A percentile compares a stretch with the other conserved stretches of the same genome.
Evolutionary conservation across 768 basidiomycete genomes (phyloP).

Genomic region (Ramaria rubella): DNA sequence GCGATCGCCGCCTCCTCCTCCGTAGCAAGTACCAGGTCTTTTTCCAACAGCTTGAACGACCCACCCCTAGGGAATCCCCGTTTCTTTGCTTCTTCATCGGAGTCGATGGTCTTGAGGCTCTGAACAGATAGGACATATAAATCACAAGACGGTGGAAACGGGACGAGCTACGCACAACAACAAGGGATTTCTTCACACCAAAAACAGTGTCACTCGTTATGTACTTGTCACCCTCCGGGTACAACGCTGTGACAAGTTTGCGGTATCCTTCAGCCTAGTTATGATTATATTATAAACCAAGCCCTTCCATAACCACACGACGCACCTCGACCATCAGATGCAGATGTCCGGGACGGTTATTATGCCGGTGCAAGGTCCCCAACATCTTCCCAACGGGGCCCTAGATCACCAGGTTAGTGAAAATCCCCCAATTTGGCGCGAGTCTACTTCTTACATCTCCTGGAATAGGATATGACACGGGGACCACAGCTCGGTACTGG

Average conservation of each 20-base stretch:
- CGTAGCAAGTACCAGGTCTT: constrained; percentile 41
- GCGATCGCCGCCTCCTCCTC: constrained; percentile 34
- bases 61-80: constrained; percentile 45
- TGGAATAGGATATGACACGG: constrained; percentile 69
- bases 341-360: constrained; percentile 73
- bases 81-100: constrained; percentile 46
- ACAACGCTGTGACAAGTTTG: constrained; percentile 67
- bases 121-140: constrained; percentile 28
- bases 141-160: neutral
- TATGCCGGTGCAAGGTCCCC: constrained; percentile 52
- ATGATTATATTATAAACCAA: neutral
- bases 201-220: constrained; percentile 71
- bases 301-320: neutral
- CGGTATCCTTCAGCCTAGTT: constrained; percentile 57
- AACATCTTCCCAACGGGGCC: constrained; percentile 69
- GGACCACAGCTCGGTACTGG: constrained; percentile 66
- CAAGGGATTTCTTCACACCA: constrained; percentile 72
- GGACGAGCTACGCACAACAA: constrained; percentile 47
- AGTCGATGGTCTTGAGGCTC: constrained; percentile 48
- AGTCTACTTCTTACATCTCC: constrained; percentile 52
- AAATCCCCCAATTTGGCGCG: constrained; percentile 10
- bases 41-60: constrained; percentile 42
- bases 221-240: constrained; percentile 63
- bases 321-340: constrained; percentile 56
- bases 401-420: constrained; percentile 22